Evolutionary conservation across 2,329 filamentous ascomycete genomes (phyloP), one percentile per base, ranked within the genome.

Genomic region (Epichloe aotearoae): DNA sequence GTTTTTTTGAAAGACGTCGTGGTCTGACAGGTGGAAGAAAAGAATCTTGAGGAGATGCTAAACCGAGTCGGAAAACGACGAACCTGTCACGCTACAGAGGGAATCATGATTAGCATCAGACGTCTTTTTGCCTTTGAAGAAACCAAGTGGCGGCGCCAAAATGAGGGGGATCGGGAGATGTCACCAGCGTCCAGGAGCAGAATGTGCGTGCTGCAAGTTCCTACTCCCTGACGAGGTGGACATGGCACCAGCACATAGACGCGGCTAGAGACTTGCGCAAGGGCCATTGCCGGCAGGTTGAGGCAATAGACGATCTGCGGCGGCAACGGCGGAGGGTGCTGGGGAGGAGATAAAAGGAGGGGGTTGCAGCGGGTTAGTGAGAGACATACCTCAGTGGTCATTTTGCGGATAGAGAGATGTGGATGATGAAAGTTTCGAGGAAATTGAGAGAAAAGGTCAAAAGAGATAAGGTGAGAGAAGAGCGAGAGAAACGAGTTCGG

Each of bases 1-100:
- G 63, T 64, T 57, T 62, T 62, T 60, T 56, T 49, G 54, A 55
- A 54, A 53, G 53, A 50, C 36, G 55, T 42, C 43, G 41, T 47
- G 49, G 30, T 15, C 26, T 51, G 50, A 44, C 55, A 50, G 55
- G 54, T 26, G 20, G 6, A n/a, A 6, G 38, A 5, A 5, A 30
- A 17, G 26, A 57, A 51, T 55, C 54, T 46, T 48, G 54, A 55
- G 55, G 52, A 44, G 54, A 42, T 47, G 43, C 33, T 14, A 20
- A 26, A 17, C 2, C 8, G 23, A 26, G 58, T 51, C 49, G 46
- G 46, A 52, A 52, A 45, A 56, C 52, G 56, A 71, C 71, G 67
- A 82, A 84, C 82, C 77, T 84, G 73, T 84, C 82, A 76, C 82
- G 82, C 82, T 84, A 68, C 59, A 63, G 53, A 63, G 60, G 54